These are phyloP conservation scores for Aspergillus japonicus DNA, from an alignment of 2,329 filamentous ascomycete genomes.

Conservation along the genomic window DNA sequence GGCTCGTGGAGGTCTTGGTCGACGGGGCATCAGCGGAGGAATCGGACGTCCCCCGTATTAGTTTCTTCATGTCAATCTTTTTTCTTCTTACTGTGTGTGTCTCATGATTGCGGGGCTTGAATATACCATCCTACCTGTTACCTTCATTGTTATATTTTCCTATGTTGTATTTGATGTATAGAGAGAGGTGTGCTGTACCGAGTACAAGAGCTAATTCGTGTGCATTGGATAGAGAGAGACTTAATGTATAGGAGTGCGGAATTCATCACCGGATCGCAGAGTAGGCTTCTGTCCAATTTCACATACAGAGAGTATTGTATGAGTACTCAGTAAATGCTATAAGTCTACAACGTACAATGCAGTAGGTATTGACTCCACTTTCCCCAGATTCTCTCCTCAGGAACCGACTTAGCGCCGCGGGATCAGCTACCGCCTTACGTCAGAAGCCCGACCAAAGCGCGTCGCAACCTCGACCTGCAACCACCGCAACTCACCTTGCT, in stretches of 20 bases:
- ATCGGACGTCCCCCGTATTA: constrained; percentile 37
- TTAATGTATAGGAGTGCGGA: no score
- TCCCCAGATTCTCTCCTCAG: not conserved
- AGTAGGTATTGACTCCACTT: not conserved
- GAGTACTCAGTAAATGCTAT: no score
- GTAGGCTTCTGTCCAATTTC: no score
- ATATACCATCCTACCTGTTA: not conserved
- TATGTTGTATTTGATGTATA: not conserved
- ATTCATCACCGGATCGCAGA: no score
- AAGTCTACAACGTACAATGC: no score
- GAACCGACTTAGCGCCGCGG: no score
- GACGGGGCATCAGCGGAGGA: constrained; percentile 29
- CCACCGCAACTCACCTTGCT: no score
- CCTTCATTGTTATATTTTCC: not conserved
- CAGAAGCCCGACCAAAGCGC: not conserved
- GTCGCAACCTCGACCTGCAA: no score
- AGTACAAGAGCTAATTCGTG: not conserved
- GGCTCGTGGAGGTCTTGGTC: constrained; percentile 14
- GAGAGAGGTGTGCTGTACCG: not conserved
- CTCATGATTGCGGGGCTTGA: not conserved
- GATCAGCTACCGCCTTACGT: not conserved
- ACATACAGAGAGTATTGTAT: no score
- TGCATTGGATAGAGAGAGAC: not conserved
- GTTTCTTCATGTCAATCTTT: constrained; percentile 1
- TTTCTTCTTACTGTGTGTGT: not conserved